A percentile compares a stretch with the other conserved stretches of the same genome.
Evolutionary conservation across 495 filamentous ascomycete genomes (phyloP).

Genomic region (Penicillium silybi): DNA sequence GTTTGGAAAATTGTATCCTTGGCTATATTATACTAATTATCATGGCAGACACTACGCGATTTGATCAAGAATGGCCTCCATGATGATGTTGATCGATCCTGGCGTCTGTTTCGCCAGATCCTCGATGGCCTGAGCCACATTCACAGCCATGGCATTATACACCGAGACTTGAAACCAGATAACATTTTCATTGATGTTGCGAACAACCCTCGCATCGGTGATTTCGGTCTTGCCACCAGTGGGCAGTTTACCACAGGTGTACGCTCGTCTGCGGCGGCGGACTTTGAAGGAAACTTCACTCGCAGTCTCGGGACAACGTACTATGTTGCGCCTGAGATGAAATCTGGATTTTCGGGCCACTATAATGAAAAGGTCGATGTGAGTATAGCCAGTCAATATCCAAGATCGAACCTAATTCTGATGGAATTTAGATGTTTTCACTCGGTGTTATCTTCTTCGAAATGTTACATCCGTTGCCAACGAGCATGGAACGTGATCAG

Average conservation of each 20-base stretch:
- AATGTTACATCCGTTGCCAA: conserved; percentile 81
- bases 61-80: conserved; percentile 74
- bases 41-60: conserved; percentile 75
- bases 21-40: conserved; percentile 9
- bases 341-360: conserved; percentile 61
- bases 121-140: conserved; percentile 89
- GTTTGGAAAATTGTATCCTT: conserved; percentile 20
- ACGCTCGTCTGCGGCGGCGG: conserved; percentile 39
- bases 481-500: conserved; percentile 83
- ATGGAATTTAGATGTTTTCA: conserved; percentile 76
- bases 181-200: conserved; percentile 93
- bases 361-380: conserved; percentile 94
- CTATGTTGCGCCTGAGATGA: conserved; percentile 91
- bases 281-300: conserved; percentile 61
- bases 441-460: conserved; percentile 97
- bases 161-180: conserved; percentile 96
- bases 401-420: conserved; percentile 1
- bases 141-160: conserved; percentile 86
- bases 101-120: conserved; percentile 89
- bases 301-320: conserved; percentile 90
- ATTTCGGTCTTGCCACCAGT: conserved; percentile 91
- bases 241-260: conserved; percentile 64
- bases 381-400: conserved; percentile 27
- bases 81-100: conserved; percentile 69
- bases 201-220: conserved; percentile 89